Evolutionary conservation across 768 basidiomycete genomes (phyloP).

Genomic region (Tricholoma matsutake): DNA sequence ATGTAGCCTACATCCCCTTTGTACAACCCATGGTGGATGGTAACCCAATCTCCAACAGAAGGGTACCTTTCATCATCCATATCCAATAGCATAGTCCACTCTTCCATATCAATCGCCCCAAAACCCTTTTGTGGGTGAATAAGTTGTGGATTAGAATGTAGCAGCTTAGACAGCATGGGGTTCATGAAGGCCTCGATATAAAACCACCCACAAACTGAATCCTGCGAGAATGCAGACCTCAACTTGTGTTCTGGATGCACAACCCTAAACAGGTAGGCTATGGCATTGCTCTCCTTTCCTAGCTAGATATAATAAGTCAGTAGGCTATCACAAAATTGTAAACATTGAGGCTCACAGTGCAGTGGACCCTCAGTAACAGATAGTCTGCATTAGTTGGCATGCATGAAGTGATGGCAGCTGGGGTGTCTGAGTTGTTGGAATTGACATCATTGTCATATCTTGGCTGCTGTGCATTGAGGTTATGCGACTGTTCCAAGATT

Average conservation of each 20-base stretch:
- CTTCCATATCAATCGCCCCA: background rate
- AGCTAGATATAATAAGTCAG: background rate
- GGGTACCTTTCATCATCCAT: background rate
- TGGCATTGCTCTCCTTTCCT: background rate
- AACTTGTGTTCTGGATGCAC: background rate
- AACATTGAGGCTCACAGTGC: background rate
- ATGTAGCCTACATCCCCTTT: background rate
- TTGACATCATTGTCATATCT: background rate
- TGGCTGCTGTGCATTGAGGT: background rate
- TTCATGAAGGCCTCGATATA: slow-evolving; percentile 2
- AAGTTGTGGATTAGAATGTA: background rate
- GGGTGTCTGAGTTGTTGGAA: background rate
- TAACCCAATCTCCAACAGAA: slow-evolving; percentile 2
- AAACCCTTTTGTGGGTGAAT: background rate
- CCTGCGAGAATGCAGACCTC: background rate
- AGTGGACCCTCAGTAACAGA: background rate
- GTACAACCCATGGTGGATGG: background rate
- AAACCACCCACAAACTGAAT: background rate
- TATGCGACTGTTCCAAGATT: slow-evolving; percentile 1
- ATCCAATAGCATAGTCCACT: background rate
- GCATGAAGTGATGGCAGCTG: background rate
- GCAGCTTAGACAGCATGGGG: background rate
- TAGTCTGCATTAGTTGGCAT: background rate
- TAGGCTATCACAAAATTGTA: background rate
- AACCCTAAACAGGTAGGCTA: background rate